Base-by-base conservation (phyloP, 495 filamentous ascomycete genomes). In the Hypoxylon lienhwacheense region DNA sequence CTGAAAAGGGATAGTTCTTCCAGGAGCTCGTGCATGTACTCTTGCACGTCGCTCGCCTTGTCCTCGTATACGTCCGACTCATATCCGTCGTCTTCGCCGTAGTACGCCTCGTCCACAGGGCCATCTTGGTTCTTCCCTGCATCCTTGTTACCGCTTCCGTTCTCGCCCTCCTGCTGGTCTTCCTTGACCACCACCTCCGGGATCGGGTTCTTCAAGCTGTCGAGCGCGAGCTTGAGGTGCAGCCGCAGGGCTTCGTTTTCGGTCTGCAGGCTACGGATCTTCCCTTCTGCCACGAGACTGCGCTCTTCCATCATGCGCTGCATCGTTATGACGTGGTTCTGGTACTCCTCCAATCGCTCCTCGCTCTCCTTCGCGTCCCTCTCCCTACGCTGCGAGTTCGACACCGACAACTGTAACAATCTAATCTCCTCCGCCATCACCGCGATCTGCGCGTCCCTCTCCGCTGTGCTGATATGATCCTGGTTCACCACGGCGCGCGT, bases 401-500 rank as follows among this genome's bases (percentile, higher is more conserved):
- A 82, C 31, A 91, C 85, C 21, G 81, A 85, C 41, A 91, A 74
- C 70, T 97, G 91, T 26, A 98, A 74, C 28, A 75, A 69, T 7
- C 89, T 85, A 57, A 98, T 97, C 49, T 91, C 92, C 61, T 92
- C 90, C 5, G 88, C 85, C 93, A 98, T 97, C 48, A 89, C 88
- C 0, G 81, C 77, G 58, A 98, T 96, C 73, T 97, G 89, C 12
- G 87, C 88, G 69, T 98, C 93, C 51, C 95, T 85, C 72, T 97
- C 87, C 2, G 90, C 91, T 12, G 86, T 79, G 14, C 85, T 88
- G 53, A 96, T 80, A 62, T 85, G 83, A 67, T 97, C 91, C 73
- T 97, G 88, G 74, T 98, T 98, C 59, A 96, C 88, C 20, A 87
- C 83, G n/a, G 95, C 93, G 17, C 88, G 87, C n/a, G 90, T 97